Evolutionary conservation across 176 grass and related monocot genomes (phyloP), one percentile per base, ranked within the genome.

Genomic region (Secale cereale): DNA sequence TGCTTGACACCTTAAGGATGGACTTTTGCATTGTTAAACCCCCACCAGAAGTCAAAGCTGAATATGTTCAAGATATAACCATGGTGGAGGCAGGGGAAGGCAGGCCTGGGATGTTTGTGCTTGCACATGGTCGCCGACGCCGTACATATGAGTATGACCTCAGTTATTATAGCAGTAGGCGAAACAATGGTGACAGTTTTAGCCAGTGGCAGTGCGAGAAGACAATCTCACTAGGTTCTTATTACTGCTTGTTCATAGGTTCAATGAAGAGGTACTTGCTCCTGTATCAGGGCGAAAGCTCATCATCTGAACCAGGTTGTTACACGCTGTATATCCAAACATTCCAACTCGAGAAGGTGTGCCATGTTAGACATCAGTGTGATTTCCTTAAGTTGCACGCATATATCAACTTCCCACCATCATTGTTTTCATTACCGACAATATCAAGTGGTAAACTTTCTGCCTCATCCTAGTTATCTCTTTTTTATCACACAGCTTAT

Each of bases 231-330:
- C 14, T 66, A 4, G 64, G 29, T 32, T 3, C 4, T 4, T 3
- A n/a, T n/a, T n/a, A 0, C 0, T 30, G 17, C 29, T 16, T 1
- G 0, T 30, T 66, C 6, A 17, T 32, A 19, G 29, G 64, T 19
- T 66, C 29, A 19, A 32, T 30, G 5, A 1, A 66, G 64, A 66
- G 64, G 64, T 66, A 32, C 29, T 66, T 66, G 64, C 28, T 66
- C 28, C 2, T 66, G 29, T 66, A 17, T 66, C 16, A 9, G 29
- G 0, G 0, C 9, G 0, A 2, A 1, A 9, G 64, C 15, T 62
- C 59, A 62, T 12, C 23, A 4, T 2, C 10, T 25, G 23, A 5
- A 25, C 10, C n/a, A 27, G 64, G 15, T 16, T 32, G 30, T 32
- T 31, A 66, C 28, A 66, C 64, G 0, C 29, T 66, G 64, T 28